Evolutionary conservation across 2,329 filamentous ascomycete species (phyloP), one percentile per base, ranked within the genome.

Genomic region (Ambrosiella beaveri): DNA sequence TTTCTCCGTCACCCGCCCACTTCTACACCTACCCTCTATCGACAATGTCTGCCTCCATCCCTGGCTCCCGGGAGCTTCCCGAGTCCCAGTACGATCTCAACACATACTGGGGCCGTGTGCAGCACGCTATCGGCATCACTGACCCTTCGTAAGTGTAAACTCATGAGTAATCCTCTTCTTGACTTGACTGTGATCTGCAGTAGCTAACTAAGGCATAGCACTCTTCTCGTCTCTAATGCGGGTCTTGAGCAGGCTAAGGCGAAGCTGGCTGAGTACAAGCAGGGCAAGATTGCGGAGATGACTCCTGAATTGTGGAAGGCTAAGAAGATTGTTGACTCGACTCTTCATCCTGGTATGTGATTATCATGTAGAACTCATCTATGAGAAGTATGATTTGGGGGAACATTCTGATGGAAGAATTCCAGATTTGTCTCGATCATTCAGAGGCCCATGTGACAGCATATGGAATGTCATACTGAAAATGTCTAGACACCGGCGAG

Each of bases 281-380:
- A 83, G 66, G 90, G 89, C 64, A 81, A 86, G 70, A 74, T 87
- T 61, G 73, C 77, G 64, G 73, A 80, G 57, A 95, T 97, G 88
- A 95, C 84, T 15, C 84, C 88, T 1, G 87, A 95, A 65, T 73
- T 98, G 65, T 98, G 93, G 93, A 75, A 80, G 62, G 93, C 93
- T 50, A 98, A 98, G 79, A 96, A 96, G 77, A 82, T 95, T 63
- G 87, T 97, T 59, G 93, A 98, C 71, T 91, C 93, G 61, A 98
- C 93, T 12, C 73, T 98, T 63, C 93, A 98, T 69, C 93, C 93
- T 63, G 89, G 89, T 94, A 81, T 64, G 76, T 61, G 44, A 47
- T 13, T 8, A 17, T 47, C 7, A 17, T 17, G 7, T 47, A 2
- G 44, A 8, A 15, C 7, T n/a, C 19, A 47, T 17, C 44, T 41